Conservation (phyloP, 75 land plant genomes). For the Sequoia sempervirens region DNA sequence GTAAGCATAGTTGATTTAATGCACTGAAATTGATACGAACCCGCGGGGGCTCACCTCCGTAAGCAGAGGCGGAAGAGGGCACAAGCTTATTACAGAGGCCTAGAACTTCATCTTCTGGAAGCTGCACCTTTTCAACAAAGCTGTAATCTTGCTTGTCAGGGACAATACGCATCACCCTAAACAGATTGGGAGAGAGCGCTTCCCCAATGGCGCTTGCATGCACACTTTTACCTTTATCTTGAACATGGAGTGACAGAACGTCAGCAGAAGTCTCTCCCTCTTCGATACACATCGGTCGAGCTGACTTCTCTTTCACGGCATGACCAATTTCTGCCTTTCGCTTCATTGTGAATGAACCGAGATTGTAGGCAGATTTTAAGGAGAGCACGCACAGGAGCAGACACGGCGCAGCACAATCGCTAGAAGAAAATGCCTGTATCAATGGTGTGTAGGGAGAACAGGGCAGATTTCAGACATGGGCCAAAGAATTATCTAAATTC, state of each 20-base stretch:
- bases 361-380: too few relatives aligned
- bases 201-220: background rate
- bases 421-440: too few relatives aligned
- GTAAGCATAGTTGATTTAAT: slow-evolving; percentile 3
- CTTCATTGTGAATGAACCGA: too few relatives aligned
- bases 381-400: too few relatives aligned
- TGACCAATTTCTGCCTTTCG: too few relatives aligned
- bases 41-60: background rate
- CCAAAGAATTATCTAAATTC: too few relatives aligned
- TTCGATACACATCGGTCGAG: background rate
- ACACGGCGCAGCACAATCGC: too few relatives aligned
- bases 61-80: background rate
- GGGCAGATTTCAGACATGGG: too few relatives aligned
- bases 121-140: slow-evolving; percentile 17
- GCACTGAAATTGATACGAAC: slow-evolving; percentile 4
- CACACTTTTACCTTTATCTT: background rate
- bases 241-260: background rate
- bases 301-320: too few relatives aligned
- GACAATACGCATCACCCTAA: slow-evolving; percentile 12
- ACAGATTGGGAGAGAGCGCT: background rate
- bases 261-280: background rate
- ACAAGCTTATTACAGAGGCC: background rate
- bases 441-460: too few relatives aligned
- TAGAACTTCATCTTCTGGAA: slow-evolving; percentile 8
- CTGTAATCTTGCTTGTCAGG: slow-evolving; percentile 26